These are phyloP conservation scores for Apiospora saccharicola DNA, from an alignment of 2,329 filamentous ascomycete genomes.

Conservation along the genomic window DNA sequence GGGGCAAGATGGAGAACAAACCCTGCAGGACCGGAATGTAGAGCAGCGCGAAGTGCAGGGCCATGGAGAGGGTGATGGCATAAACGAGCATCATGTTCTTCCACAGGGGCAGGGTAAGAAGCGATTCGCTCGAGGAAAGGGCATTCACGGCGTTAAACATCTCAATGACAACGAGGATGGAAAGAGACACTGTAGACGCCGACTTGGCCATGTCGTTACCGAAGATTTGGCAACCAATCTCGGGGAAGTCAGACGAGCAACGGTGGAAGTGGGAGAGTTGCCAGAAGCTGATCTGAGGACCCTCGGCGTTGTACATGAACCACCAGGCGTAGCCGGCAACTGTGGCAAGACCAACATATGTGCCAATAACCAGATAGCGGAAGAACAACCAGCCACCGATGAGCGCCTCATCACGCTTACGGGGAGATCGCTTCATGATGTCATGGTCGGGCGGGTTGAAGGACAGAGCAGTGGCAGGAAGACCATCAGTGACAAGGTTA, in stretches of 20 bases:
- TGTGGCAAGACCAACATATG: conserved; percentile 92
- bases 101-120: conserved; percentile 94
- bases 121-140: conserved; percentile 91
- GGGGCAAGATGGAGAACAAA: conserved; percentile 88
- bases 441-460: conserved; percentile 99
- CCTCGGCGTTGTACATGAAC: conserved; percentile 95
- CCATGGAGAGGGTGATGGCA: conserved; percentile 92
- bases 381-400: conserved; percentile 97
- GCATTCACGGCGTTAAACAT: conserved; percentile 99
- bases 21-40: conserved; percentile 90
- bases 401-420: conserved; percentile 91
- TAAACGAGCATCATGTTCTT: conserved; percentile 98
- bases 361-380: conserved; percentile 95
- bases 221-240: conserved; percentile 95
- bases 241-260: conserved; percentile 84
- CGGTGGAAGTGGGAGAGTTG: conserved; percentile 94
- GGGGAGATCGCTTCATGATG: conserved; percentile 91
- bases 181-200: conserved; percentile 91
- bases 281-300: conserved; percentile 89
- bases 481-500: conserved; percentile 95
- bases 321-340: conserved; percentile 99
- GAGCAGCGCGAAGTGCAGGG: conserved; percentile 89
- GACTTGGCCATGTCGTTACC: conserved; percentile 83
- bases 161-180: conserved; percentile 93
- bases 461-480: conserved; percentile 93